Conservation (phyloP, 2,329 filamentous ascomycete species). For the Ophiocordyceps robertsii region DNA sequence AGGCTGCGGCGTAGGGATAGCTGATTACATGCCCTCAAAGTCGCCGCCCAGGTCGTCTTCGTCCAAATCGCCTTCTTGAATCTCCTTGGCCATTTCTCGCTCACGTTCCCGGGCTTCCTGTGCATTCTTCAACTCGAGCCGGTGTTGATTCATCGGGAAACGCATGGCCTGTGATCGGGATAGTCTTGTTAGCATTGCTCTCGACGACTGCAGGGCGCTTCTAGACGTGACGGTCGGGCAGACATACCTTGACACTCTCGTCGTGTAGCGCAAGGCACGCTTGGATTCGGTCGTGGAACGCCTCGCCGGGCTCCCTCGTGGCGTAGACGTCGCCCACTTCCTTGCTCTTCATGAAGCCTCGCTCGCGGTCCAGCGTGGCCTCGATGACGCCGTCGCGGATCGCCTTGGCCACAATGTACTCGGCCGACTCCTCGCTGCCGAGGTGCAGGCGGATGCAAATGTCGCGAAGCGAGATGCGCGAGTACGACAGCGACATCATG, state of each 20-base stretch:
- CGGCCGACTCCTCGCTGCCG: slow-evolving; percentile 90
- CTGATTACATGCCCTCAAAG: slow-evolving; percentile 82
- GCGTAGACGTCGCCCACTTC: slow-evolving; percentile 93
- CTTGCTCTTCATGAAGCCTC: slow-evolving; percentile 97
- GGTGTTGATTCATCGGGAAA: slow-evolving; percentile 98
- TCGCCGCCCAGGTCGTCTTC: slow-evolving; percentile 93
- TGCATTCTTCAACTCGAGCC: slow-evolving; percentile 91
- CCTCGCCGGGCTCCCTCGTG: slow-evolving; percentile 88
- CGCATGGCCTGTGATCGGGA: slow-evolving; percentile 63
- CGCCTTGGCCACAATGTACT: slow-evolving; percentile 98
- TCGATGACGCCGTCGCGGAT: slow-evolving; percentile 97
- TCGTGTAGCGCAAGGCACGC: slow-evolving; percentile 88
- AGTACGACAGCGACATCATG: slow-evolving; percentile 98
- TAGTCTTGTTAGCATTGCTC: neutral
- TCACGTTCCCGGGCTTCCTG: slow-evolving; percentile 96
- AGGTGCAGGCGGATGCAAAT: slow-evolving; percentile 93
- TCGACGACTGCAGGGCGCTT: neutral
- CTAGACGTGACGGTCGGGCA: neutral
- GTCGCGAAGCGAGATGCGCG: slow-evolving; percentile 88
- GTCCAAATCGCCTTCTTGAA: slow-evolving; percentile 92
- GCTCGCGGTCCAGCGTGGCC: slow-evolving; percentile 84
- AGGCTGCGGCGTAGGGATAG: neutral
- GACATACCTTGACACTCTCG: slow-evolving; percentile 86
- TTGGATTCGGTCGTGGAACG: slow-evolving; percentile 91
- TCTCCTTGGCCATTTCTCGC: slow-evolving; percentile 95